A percentile compares a stretch with the other conserved stretches of the same genome.
Evolutionary conservation across 495 filamentous ascomycete species (phyloP).

Genomic region (Aspergillus avenaceus): DNA sequence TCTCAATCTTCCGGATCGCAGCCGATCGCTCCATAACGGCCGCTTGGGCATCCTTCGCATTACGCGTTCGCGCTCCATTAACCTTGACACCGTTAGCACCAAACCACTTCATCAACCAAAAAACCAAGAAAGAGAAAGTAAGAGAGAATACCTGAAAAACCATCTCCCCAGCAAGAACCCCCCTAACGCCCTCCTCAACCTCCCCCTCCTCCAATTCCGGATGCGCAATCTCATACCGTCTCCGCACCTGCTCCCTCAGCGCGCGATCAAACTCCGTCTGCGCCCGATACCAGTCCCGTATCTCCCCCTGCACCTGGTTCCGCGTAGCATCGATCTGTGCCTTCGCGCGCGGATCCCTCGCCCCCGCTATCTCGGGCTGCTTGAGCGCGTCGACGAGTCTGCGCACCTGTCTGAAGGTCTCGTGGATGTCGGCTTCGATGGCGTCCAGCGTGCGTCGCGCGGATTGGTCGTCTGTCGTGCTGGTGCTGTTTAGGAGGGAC

Average conservation of each 20-base stretch:
- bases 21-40: conserved; percentile 70
- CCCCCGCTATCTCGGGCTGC: conserved; percentile 57
- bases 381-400: conserved; percentile 65
- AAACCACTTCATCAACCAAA: conserved; percentile 23
- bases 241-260: conserved; percentile 61
- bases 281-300: conserved; percentile 62
- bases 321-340: conserved; percentile 68
- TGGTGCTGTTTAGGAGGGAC: conserved; percentile 12
- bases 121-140: neutral
- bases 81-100: conserved; percentile 24
- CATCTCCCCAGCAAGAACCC: conserved; percentile 58
- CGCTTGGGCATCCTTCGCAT: conserved; percentile 46
- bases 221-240: conserved; percentile 74
- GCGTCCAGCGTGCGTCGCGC: conserved; percentile 28
- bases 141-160: conserved; percentile 47
- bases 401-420: conserved; percentile 59
- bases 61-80: conserved; percentile 66
- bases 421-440: conserved; percentile 67
- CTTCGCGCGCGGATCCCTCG: conserved; percentile 54
- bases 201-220: conserved; percentile 70
- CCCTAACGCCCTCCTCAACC: conserved; percentile 61
- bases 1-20: conserved; percentile 76
- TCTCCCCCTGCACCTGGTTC: conserved; percentile 59
- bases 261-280: conserved; percentile 63
- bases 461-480: conserved; percentile 3